Evolutionary conservation across 2,329 filamentous ascomycete species (phyloP), one percentile per base, ranked within the genome.

Genomic region (Alternaria sp.): DNA sequence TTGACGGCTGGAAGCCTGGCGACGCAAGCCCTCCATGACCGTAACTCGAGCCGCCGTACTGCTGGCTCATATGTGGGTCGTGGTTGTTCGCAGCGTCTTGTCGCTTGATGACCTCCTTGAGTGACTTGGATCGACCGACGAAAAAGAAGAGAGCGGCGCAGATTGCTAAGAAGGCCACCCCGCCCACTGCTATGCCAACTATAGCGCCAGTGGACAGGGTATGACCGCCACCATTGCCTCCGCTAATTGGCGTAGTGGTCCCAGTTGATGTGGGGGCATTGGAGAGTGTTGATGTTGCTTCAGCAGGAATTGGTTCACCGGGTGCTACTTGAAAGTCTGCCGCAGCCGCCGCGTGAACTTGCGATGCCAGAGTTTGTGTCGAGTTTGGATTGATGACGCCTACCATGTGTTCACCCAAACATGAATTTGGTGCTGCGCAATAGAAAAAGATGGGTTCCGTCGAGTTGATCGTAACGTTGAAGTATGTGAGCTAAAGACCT

Each of bases 381-480:
- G 57, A 59, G 56, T 80, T 81, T 7, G 89, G 85, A 71, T 94
- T 94, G 67, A 94, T 89, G 1, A 87, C 90, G 3, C 91, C 91
- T 16, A 94, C 85, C 91, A 94, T 94, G 22, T 86, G 84, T 44
- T 89, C 84, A 3, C 80, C 75, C 3, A 83, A 82, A 70, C 92
- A 94, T 2, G 89, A 91, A 0, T 82, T 84, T 0, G 87, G 84
- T 0, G 90, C 90, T 0, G 88, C 72, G 60, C 77, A 80, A 62
- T 80, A 80, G 64, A 72, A 79, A 64, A 76, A 80, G 14, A 80
- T 75, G 7, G 78, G 77, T 9, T 72, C 68, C 0, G 75, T 77
- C 43, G 66, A 65, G 63, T 78, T 78, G 50, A 80, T 70, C 8
- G 72, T 77, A 4, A 79, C 59, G 54, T 75, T 76, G 60, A 68